These are phyloP conservation scores for Oryza glaberrima DNA, from an alignment of 176 grass and related monocot species.

Conservation along the genomic window DNA sequence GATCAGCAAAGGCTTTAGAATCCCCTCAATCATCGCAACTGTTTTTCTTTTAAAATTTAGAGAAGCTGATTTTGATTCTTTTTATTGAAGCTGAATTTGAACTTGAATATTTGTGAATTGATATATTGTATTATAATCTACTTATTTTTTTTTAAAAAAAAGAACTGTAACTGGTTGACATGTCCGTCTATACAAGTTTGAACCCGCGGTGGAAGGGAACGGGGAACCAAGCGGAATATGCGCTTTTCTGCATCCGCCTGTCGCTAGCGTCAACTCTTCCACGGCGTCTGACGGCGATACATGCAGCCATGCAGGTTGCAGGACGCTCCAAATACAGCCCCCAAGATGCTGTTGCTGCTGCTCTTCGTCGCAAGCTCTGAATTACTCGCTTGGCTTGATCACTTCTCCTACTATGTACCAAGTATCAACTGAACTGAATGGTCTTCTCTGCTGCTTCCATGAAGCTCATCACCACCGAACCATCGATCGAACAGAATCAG, in stretches of 20 bases:
- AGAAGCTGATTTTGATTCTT: no score
- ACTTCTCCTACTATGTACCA: neutral
- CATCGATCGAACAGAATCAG: neutral
- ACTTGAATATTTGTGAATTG: no score
- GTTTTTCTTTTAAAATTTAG: no score
- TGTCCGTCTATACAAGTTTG: no score
- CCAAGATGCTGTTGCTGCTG: neutral
- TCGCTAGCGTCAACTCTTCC: constrained; percentile 2
- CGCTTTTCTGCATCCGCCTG: constrained; percentile 23
- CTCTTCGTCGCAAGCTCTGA: constrained; percentile 10
- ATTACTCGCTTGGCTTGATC: no score
- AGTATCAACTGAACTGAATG: neutral
- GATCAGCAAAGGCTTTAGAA: no score
- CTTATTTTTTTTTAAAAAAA: no score
- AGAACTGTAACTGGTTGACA: no score
- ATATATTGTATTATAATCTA: no score
- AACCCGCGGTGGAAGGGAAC: neutral
- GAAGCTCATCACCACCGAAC: constrained; percentile 11
- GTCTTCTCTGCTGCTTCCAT: constrained; percentile 11
- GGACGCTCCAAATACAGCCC: neutral
- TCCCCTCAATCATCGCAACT: no score
- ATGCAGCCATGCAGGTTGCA: neutral
- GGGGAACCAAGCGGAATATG: neutral
- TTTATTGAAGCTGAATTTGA: no score
- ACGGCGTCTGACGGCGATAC: neutral